Percentiles rank a stretch among this genome's conserved stretches.
These are phyloP conservation scores for Termitomyces sp. DNA, from an alignment of 768 basidiomycete species.

Conservation along the genomic window DNA sequence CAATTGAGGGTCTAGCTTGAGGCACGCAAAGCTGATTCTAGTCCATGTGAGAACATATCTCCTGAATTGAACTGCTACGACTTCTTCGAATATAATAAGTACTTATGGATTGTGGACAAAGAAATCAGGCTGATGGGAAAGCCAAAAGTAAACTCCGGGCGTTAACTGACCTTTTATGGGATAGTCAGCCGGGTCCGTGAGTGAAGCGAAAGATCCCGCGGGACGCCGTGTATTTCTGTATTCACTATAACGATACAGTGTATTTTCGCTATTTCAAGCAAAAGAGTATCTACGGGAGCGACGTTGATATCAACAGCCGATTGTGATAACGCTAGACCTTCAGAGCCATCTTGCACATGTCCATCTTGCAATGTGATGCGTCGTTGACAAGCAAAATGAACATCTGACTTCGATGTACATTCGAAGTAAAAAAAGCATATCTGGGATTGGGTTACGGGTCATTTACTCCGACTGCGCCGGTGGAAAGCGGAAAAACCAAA, in stretches of 20 bases:
- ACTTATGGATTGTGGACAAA: not conserved
- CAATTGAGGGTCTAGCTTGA: not conserved
- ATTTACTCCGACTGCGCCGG: not conserved
- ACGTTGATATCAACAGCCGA: not conserved
- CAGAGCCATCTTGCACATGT: not conserved
- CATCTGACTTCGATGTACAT: not conserved
- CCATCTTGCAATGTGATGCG: not conserved
- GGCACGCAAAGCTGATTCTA: not conserved
- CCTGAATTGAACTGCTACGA: not conserved
- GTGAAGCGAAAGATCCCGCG: not conserved
- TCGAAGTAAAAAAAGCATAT: not conserved
- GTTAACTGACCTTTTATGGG: not conserved
- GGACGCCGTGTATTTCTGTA: not conserved
- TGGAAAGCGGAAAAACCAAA: not conserved
- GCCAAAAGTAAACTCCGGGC: not conserved
- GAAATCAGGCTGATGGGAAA: not conserved
- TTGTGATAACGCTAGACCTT: not conserved
- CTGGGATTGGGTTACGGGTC: not conserved
- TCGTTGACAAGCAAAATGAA: not conserved
- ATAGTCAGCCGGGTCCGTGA: not conserved
- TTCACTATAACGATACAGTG: not conserved
- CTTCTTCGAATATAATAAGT: not conserved
- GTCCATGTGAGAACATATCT: not conserved
- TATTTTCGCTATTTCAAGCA: not conserved
- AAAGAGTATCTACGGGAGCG: not conserved